Evolutionary conservation across 2,329 filamentous ascomycete species (phyloP), one percentile per base, ranked within the genome.

Genomic region (Nothomitra cinnamomea): DNA sequence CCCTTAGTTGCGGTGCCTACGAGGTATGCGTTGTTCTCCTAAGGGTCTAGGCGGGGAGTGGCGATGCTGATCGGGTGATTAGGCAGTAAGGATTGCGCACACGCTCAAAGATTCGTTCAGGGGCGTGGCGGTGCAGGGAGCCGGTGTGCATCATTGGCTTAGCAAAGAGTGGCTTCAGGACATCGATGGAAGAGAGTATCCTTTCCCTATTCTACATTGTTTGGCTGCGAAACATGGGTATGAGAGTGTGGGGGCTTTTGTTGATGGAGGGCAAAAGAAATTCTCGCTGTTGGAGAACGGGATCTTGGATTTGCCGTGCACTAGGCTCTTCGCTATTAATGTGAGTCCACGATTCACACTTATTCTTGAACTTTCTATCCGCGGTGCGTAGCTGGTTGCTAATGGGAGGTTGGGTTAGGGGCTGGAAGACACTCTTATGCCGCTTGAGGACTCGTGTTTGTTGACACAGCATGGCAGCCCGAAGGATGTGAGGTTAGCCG

Each of bases 121-220:
- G 0, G 82, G 80, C 0, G 65, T 66, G 21, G 70, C 85, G 19
- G 80, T 78, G 1, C 79, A 83, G 64, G 80, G 80, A 0, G 79
- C 79, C 0, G 79, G 79, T 0, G 72, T 71, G 12, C 80, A 84
- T 64, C 71, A 78, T 60, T 82, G 82, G 61, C 77, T 80, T 61
- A 72, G 71, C 6, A 62, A 64, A 1, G 74, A 73, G 35, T 83
- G 80, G 80, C 64, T 85, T 38, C 71, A 74, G 52, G 73, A 70
- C 58, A 78, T 76, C 0, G 78, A 83, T 58, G 74, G 77, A 19
- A 79, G 83, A 58, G 81, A 85, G 66, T 85, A 82, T 62, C 79
- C 79, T 1, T 82, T 82, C 59, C 59, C 65, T 69, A 73, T 57
- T 65, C 68, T 66, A 19, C 72, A 75, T 1, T 73, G 75, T 7